phyloP scores from a whole-genome alignment of 805 yeast species.

The Kodamaea hsintzibuensis region DNA sequence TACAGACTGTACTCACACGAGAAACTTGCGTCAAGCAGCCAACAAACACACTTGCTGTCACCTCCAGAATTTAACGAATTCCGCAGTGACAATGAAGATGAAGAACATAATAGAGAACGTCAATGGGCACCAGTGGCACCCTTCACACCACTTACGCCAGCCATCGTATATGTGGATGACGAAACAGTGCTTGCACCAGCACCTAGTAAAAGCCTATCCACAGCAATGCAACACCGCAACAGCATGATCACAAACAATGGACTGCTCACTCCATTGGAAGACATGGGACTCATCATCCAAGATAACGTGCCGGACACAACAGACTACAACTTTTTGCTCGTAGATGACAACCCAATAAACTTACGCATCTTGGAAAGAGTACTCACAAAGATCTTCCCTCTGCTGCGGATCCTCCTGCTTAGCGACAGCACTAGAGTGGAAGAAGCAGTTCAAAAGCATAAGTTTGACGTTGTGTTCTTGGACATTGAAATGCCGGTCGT shows the following conservation, averaged over 20 bases:
- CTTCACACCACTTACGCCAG: conserved; percentile 12
- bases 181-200: neutral
- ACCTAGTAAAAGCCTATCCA: conserved; percentile 1
- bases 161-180: conserved; percentile 2
- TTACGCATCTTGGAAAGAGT: conserved; percentile 36
- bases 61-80: conserved; percentile 8
- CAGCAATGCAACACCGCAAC: conserved; percentile 7
- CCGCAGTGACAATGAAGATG: conserved; percentile 6
- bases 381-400: conserved; percentile 35
- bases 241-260: conserved; percentile 9
- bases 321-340: conserved; percentile 25
- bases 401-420: conserved; percentile 26
- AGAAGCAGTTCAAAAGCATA: conserved; percentile 14
- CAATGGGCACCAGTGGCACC: conserved; percentile 2
- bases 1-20: conserved; percentile 1
- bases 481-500: conserved; percentile 49
- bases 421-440: conserved; percentile 33
- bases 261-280: conserved; percentile 9
- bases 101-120: neutral
- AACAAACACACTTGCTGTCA: conserved; percentile 3
- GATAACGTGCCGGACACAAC: conserved; percentile 15
- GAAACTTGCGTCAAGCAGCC: neutral
- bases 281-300: conserved; percentile 11
- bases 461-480: conserved; percentile 36
- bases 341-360: conserved; percentile 45